These are phyloP conservation scores for Penicillium decumbens DNA, from an alignment of 2,329 filamentous ascomycete genomes.

Conservation along the genomic window DNA sequence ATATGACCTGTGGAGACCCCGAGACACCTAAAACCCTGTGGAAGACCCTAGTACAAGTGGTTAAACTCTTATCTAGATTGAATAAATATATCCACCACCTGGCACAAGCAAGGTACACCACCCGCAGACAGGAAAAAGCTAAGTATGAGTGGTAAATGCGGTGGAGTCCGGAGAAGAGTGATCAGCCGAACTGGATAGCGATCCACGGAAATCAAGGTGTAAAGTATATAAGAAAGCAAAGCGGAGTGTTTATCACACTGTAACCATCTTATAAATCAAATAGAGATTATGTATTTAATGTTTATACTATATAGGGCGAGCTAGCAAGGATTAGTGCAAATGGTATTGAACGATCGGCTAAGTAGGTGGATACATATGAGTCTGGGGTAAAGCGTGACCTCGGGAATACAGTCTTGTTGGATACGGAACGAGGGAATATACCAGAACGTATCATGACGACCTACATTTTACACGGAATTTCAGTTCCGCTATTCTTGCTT, in stretches of 20 bases:
- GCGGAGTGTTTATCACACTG: not conserved
- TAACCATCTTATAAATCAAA: not conserved
- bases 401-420: not conserved
- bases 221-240: not conserved
- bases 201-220: not conserved
- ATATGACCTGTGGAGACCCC: not conserved
- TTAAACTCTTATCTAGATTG: not conserved
- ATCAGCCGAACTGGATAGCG: not conserved
- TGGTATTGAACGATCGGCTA: constrained; percentile 1
- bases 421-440: constrained; percentile 1
- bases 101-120: not conserved
- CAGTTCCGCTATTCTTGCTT: not conserved
- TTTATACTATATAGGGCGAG: not conserved
- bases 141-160: not conserved
- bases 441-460: not conserved
- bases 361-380: not conserved
- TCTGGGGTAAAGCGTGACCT: constrained; percentile 2
- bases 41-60: not conserved
- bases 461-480: not conserved
- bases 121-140: not conserved
- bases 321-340: not conserved
- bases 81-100: not conserved
- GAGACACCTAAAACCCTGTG: too few relatives aligned
- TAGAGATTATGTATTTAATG: too few relatives aligned
- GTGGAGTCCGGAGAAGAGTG: not conserved